phyloP scores from a whole-genome alignment of 257 asterid species.

The Ehretia macrophylla region DNA sequence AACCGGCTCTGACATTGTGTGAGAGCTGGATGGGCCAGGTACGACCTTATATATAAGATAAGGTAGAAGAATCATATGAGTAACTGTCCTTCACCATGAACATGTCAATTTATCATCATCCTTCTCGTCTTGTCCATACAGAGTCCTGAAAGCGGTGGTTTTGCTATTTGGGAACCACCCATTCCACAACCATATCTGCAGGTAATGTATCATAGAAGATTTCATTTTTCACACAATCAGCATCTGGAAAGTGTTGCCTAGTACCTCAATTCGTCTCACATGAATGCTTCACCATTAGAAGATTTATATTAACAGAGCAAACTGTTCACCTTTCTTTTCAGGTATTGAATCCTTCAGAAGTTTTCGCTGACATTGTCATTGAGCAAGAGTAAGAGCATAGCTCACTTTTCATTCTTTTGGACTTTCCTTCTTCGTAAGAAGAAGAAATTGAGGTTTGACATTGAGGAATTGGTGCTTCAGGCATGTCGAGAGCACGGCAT shows the following conservation, averaged over 20 bases:
- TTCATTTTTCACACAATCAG: too few species aligned
- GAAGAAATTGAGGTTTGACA: not conserved
- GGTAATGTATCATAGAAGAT: conserved; percentile 15
- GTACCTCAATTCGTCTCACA: not conserved
- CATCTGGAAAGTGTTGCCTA: too few species aligned
- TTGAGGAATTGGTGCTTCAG: conserved; percentile 24
- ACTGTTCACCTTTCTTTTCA: conserved; percentile 7
- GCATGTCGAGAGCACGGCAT: conserved; percentile 60
- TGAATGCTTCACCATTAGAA: not conserved
- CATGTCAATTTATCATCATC: too few species aligned
- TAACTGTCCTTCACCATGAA: too few species aligned
- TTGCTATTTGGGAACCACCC: conserved; percentile 35
- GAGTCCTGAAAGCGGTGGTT: conserved; percentile 34
- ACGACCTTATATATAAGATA: too few species aligned
- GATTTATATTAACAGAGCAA: not conserved
- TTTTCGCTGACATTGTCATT: conserved; percentile 69
- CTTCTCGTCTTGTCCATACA: not conserved
- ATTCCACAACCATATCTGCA: conserved; percentile 54
- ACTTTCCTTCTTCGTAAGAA: not conserved
- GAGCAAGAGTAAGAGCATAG: conserved; percentile 59
- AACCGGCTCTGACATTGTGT: too few species aligned
- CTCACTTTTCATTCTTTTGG: not conserved
- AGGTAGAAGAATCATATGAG: too few species aligned
- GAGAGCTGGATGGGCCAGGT: too few species aligned
- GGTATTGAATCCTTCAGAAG: conserved; percentile 75